Percentiles rank a stretch among this genome's conserved stretches.
These are phyloP conservation scores for Beta lomatogona DNA, from an alignment of 179 eudicot genomes.

Conservation along the genomic window DNA sequence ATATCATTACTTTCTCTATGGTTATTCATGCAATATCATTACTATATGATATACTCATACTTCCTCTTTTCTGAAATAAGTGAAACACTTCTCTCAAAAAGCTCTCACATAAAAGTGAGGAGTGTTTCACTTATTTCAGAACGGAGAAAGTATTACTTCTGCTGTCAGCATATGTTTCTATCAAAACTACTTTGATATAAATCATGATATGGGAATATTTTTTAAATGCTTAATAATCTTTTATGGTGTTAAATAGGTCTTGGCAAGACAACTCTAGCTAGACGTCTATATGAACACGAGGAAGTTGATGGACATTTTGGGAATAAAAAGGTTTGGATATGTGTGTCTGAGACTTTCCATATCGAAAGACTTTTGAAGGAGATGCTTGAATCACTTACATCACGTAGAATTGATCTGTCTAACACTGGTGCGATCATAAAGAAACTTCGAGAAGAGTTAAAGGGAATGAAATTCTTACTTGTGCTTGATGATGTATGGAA, in stretches of 20 bases:
- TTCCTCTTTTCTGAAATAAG: too few species aligned
- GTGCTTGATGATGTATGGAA: constrained; percentile 45
- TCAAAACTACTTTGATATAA: neutral
- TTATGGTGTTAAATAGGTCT: constrained; percentile 9
- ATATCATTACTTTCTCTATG: too few species aligned
- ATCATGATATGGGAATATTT: neutral
- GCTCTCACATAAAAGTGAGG: too few species aligned
- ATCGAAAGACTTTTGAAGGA: constrained; percentile 19
- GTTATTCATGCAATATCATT: neutral
- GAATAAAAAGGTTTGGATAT: constrained; percentile 19
- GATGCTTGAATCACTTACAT: constrained; percentile 22
- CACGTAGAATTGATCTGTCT: constrained; percentile 5
- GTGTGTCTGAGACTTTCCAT: constrained; percentile 16
- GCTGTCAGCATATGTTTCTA: neutral
- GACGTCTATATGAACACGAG: constrained; percentile 17
- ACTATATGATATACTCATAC: neutral
- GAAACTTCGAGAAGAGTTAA: constrained; percentile 9
- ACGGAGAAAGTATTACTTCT: too few species aligned
- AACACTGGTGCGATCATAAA: constrained; percentile 12
- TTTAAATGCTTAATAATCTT: too few species aligned
- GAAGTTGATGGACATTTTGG: neutral
- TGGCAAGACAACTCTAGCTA: constrained; percentile 34
- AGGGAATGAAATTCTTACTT: constrained; percentile 25
- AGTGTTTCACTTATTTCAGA: too few species aligned
- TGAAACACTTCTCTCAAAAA: too few species aligned